Evolutionary conservation across 2,329 filamentous ascomycete species (phyloP).

Genomic region (Fusarium begoniae): DNA sequence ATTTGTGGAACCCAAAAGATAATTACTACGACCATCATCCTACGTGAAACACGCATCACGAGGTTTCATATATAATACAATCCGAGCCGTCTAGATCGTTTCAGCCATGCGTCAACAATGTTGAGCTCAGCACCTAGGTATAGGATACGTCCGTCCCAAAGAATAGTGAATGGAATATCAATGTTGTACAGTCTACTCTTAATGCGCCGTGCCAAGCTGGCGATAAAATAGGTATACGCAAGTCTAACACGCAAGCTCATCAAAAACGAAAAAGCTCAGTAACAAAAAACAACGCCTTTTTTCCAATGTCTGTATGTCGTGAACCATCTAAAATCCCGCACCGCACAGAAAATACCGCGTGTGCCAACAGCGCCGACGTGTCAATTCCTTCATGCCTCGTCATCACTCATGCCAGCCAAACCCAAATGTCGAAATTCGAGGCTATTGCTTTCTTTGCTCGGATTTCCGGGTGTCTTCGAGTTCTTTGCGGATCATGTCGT

Average conservation of each 20-base stretch:
- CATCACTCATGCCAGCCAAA: not conserved
- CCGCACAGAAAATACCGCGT: slow-evolving; percentile 10
- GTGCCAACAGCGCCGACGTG: slow-evolving; percentile 31
- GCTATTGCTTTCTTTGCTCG: slow-evolving; percentile 42
- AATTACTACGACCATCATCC: too few species aligned
- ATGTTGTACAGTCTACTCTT: slow-evolving; percentile 25
- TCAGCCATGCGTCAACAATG: not conserved
- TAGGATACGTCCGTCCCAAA: not conserved
- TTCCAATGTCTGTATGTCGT: slow-evolving; percentile 22
- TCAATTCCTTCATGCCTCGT: slow-evolving; percentile 1
- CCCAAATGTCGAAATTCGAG: not conserved
- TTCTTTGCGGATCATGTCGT: slow-evolving; percentile 61
- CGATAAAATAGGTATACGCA: slow-evolving; percentile 34
- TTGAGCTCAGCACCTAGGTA: too few species aligned
- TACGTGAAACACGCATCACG: fast-evolving
- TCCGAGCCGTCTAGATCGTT: too few species aligned
- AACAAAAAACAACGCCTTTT: slow-evolving; percentile 31
- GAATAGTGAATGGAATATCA: not conserved
- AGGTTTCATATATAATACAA: too few species aligned
- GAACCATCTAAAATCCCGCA: slow-evolving; percentile 21
- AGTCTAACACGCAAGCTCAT: slow-evolving; percentile 16
- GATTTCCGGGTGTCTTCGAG: slow-evolving; percentile 58
- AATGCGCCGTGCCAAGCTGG: slow-evolving; percentile 1
- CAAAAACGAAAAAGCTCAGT: not conserved
- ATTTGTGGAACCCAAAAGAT: too few species aligned